These are phyloP conservation scores for Inga leiocalycina DNA, from an alignment of 306 rosid species.

Conservation along the genomic window DNA sequence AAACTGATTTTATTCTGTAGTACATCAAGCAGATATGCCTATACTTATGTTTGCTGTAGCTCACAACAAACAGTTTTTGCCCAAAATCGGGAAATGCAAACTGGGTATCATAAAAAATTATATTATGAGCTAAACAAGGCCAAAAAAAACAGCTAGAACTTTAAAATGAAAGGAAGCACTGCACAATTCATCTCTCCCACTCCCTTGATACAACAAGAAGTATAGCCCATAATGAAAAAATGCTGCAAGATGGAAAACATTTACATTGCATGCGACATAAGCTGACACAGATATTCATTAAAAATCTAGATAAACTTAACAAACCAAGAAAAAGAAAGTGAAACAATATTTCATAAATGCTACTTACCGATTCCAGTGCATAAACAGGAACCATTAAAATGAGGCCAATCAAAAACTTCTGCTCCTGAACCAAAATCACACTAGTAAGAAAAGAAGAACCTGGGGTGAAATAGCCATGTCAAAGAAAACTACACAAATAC, in stretches of 20 bases:
- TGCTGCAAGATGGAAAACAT: not conserved
- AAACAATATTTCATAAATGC: not conserved
- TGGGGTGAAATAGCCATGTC: not conserved
- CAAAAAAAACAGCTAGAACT: not conserved
- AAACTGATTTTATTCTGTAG: not conserved
- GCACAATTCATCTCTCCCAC: not conserved
- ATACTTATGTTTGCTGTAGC: conserved; percentile 25
- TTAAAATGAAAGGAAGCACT: not conserved
- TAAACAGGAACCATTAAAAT: conserved; percentile 98
- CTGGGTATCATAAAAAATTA: conserved; percentile 9
- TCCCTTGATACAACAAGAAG: not conserved
- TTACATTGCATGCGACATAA: not conserved
- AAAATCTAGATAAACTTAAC: not conserved
- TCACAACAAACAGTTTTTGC: conserved; percentile 15
- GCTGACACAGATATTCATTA: not conserved
- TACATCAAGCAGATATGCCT: conserved; percentile 11
- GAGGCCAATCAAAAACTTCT: conserved; percentile 96
- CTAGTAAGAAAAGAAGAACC: not conserved
- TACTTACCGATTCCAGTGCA: conserved; percentile 92
- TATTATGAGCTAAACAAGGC: not conserved
- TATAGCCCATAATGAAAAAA: not conserved
- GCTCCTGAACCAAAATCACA: conserved; percentile 72
- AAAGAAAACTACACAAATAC: not conserved
- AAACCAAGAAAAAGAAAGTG: not conserved
- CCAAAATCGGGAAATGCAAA: not conserved